Conservation (phyloP, 208 protist species). For the Strigomonas galati region DNA sequence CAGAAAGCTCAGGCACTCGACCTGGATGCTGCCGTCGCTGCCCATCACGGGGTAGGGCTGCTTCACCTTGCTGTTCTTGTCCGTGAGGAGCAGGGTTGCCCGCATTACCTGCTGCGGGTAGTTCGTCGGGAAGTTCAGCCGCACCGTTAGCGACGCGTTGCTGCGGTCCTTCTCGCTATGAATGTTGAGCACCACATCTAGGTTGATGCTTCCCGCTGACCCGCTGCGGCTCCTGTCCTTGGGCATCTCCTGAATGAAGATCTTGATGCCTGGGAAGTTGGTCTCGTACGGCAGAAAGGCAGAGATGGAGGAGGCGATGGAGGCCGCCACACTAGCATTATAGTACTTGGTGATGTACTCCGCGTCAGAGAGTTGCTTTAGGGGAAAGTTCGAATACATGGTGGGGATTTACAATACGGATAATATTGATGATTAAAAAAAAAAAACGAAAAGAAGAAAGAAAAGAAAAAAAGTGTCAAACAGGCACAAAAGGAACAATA, state of each 20-base stretch:
- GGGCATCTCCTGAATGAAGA: slow-evolving; percentile 9
- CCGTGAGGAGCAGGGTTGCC: slow-evolving; percentile 25
- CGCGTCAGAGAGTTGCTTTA: slow-evolving; percentile 26
- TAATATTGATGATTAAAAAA: neutral
- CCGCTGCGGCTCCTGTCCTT: neutral
- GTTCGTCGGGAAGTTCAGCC: slow-evolving; percentile 26
- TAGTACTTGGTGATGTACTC: slow-evolving; percentile 26
- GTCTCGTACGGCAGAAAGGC: slow-evolving; percentile 49
- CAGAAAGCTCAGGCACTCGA: slow-evolving; percentile 52
- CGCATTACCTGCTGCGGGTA: slow-evolving; percentile 31
- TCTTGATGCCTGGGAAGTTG: slow-evolving; percentile 44
- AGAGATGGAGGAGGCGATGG: slow-evolving; percentile 37
- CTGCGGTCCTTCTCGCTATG: slow-evolving; percentile 5
- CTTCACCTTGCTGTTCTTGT: slow-evolving; percentile 28
- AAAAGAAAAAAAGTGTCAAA: slow-evolving; percentile 7
- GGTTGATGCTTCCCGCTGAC: neutral
- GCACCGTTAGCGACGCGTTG: slow-evolving; percentile 20
- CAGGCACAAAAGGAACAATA: neutral
- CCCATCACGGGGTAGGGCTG: slow-evolving; percentile 50
- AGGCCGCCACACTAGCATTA: slow-evolving; percentile 21
- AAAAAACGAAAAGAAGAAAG: slow-evolving; percentile 4
- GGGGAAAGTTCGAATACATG: slow-evolving; percentile 18
- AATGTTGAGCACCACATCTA: slow-evolving; percentile 26
- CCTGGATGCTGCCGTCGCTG: slow-evolving; percentile 38
- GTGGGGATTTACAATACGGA: neutral